These are phyloP conservation scores for Samsoniella hepiali DNA, from an alignment of 2,329 filamentous ascomycete genomes.

Conservation along the genomic window DNA sequence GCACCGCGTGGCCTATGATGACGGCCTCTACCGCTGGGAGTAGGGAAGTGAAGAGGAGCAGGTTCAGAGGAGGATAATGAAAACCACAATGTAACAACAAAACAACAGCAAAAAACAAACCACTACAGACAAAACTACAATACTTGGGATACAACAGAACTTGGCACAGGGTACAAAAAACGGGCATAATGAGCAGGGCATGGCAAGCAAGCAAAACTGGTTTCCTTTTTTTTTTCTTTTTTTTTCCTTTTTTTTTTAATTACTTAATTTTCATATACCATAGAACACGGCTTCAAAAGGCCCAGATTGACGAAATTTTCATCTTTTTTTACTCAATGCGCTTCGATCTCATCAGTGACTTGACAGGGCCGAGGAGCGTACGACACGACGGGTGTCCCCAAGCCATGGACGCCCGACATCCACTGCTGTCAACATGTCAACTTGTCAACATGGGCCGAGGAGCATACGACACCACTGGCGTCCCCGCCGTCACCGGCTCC, in stretches of 20 bases:
- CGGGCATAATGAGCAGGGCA: too few relatives aligned
- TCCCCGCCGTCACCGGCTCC: not conserved
- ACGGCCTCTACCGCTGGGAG: constrained; percentile 40
- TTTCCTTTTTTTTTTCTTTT: too few relatives aligned
- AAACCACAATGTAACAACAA: not conserved
- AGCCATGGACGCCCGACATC: too few relatives aligned
- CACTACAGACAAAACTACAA: not conserved
- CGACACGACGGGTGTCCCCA: too few relatives aligned
- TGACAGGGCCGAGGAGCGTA: not conserved
- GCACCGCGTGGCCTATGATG: constrained; percentile 36
- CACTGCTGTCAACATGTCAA: not conserved
- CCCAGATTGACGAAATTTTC: too few relatives aligned
- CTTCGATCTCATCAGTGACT: not conserved
- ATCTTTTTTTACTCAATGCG: too few relatives aligned
- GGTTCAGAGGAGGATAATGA: not conserved
- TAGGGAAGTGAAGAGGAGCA: constrained; percentile 26
- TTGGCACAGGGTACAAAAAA: not conserved
- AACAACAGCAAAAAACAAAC: too few relatives aligned
- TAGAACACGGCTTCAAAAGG: too few relatives aligned
- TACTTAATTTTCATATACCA: too few relatives aligned
- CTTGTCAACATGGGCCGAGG: constrained; percentile 7
- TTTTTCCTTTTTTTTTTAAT: too few relatives aligned
- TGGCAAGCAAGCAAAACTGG: too few relatives aligned
- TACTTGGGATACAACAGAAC: not conserved
- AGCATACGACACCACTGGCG: constrained; percentile 8